phyloP scores from a whole-genome alignment of 495 filamentous ascomycete genomes.

The Letharia lupina region DNA sequence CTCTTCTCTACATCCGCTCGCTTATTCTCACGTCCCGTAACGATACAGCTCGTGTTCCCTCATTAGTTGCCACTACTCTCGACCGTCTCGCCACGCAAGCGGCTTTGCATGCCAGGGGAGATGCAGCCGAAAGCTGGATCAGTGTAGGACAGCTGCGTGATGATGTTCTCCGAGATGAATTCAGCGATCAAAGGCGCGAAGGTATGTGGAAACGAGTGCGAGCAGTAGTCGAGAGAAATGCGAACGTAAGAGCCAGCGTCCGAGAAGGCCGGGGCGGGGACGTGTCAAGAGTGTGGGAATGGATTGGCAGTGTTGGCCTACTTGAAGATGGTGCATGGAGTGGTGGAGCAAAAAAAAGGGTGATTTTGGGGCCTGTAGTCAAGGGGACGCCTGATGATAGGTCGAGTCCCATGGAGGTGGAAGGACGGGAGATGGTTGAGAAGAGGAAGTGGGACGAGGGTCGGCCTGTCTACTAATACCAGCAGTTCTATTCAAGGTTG shows the following conservation, averaged over 20 bases:
- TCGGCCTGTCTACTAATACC: conserved; percentile 50
- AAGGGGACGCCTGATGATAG: conserved; percentile 79
- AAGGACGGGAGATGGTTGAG: conserved; percentile 24
- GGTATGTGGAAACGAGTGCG: conserved; percentile 74
- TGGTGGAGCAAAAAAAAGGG: conserved; percentile 28
- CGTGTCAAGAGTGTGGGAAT: conserved; percentile 86
- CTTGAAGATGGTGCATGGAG: conserved; percentile 25
- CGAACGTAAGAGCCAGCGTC: conserved; percentile 80
- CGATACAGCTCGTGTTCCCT: conserved; percentile 63
- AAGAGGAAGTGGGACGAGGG: conserved; percentile 54
- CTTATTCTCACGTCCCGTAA: conserved; percentile 48
- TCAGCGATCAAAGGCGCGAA: conserved; percentile 62
- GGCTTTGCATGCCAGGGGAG: conserved; percentile 59
- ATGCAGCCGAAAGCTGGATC: conserved; percentile 62
- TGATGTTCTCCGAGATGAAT: conserved; percentile 77
- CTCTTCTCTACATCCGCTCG: conserved; percentile 48
- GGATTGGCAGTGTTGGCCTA: conserved; percentile 65
- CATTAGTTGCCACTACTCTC: conserved; percentile 70
- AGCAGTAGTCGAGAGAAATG: conserved; percentile 80
- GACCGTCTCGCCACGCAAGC: conserved; percentile 77
- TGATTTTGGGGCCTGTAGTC: conserved; percentile 26
- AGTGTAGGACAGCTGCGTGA: conserved; percentile 83
- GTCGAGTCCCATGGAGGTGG: conserved; percentile 39
- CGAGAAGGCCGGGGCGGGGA: conserved; percentile 78
- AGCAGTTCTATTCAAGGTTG: background rate